These are phyloP conservation scores for Puccinia novopanici DNA, from an alignment of 1,284 basidiomycete genomes.

Conservation along the genomic window DNA sequence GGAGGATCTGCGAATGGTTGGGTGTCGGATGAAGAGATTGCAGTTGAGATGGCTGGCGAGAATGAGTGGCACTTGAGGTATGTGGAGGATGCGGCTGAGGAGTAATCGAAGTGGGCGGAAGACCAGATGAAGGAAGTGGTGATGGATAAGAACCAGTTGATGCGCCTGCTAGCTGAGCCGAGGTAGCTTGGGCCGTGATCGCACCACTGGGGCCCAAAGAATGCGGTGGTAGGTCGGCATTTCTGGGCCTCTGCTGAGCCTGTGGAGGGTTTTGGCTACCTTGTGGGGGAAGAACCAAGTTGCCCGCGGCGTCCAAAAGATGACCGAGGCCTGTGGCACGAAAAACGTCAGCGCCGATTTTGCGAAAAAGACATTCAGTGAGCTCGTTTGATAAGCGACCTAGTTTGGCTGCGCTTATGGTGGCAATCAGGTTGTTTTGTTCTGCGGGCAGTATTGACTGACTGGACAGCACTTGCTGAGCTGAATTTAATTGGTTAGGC, in stretches of 20 bases:
- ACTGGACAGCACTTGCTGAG: slow-evolving; percentile 18
- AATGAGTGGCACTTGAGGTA: slow-evolving; percentile 17
- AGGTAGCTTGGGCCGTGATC: slow-evolving; percentile 12
- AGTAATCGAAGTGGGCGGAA: slow-evolving; percentile 35
- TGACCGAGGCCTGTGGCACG: slow-evolving; percentile 25
- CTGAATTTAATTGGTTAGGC: slow-evolving; percentile 26
- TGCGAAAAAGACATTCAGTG: slow-evolving; percentile 25
- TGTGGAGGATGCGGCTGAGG: slow-evolving; percentile 39
- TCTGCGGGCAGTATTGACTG: slow-evolving; percentile 11
- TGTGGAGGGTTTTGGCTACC: slow-evolving; percentile 23
- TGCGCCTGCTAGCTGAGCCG: not conserved
- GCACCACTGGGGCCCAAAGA: slow-evolving; percentile 3
- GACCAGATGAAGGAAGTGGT: slow-evolving; percentile 21
- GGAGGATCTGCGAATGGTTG: slow-evolving; percentile 35
- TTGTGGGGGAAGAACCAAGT: slow-evolving; percentile 25
- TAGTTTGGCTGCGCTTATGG: slow-evolving; percentile 21
- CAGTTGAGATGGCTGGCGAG: slow-evolving; percentile 35
- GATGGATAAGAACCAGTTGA: slow-evolving; percentile 21
- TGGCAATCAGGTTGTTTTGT: slow-evolving; percentile 29
- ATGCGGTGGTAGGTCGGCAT: not conserved
- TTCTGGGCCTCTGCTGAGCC: slow-evolving; percentile 8
- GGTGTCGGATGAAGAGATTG: slow-evolving; percentile 22
- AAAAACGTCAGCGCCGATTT: slow-evolving; percentile 46
- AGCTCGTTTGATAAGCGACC: slow-evolving; percentile 38
- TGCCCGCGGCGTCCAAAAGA: slow-evolving; percentile 30